Conservation (phyloP, 345 rosid species). For the Heritiera fomes region DNA sequence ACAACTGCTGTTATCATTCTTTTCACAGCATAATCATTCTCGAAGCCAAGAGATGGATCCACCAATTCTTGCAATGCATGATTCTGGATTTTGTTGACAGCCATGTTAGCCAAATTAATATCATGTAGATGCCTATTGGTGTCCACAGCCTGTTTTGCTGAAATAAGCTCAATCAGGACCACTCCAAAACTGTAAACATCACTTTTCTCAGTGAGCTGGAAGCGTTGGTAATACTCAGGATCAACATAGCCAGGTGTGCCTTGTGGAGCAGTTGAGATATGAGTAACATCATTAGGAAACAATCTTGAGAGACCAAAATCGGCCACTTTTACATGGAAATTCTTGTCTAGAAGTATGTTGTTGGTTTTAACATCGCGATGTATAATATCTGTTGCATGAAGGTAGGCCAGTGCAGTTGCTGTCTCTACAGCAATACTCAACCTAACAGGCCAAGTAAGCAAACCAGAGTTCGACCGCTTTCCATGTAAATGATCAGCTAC, state of each 20-base stretch:
- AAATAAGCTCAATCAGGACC: conserved; percentile 68
- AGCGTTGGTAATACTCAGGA: conserved; percentile 82
- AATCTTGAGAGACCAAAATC: conserved; percentile 90
- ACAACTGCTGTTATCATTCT: conserved; percentile 52
- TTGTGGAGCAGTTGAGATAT: conserved; percentile 90
- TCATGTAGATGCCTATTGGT: conserved; percentile 61
- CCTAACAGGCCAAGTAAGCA: conserved; percentile 74
- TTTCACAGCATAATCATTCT: conserved; percentile 39
- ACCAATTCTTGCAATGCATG: conserved; percentile 62
- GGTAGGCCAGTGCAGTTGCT: conserved; percentile 68
- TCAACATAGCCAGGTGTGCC: conserved; percentile 96
- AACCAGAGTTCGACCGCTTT: conserved; percentile 37
- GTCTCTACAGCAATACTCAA: conserved; percentile 77
- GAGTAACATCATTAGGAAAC: conserved; percentile 72
- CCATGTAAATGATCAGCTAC: conserved; percentile 86
- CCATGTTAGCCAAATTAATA: conserved; percentile 78
- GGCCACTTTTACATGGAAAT: conserved; percentile 77
- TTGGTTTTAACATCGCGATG: conserved; percentile 90
- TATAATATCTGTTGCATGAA: conserved; percentile 63
- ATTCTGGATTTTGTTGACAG: conserved; percentile 65
- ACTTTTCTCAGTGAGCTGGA: conserved; percentile 74
- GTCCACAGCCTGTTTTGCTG: conserved; percentile 72
- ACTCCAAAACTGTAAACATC: conserved; percentile 96
- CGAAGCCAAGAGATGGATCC: conserved; percentile 67
- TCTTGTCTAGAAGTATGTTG: conserved; percentile 72